Base-by-base conservation (phyloP, 805 yeast genomes). In the Dipodascus geniculatus region DNA sequence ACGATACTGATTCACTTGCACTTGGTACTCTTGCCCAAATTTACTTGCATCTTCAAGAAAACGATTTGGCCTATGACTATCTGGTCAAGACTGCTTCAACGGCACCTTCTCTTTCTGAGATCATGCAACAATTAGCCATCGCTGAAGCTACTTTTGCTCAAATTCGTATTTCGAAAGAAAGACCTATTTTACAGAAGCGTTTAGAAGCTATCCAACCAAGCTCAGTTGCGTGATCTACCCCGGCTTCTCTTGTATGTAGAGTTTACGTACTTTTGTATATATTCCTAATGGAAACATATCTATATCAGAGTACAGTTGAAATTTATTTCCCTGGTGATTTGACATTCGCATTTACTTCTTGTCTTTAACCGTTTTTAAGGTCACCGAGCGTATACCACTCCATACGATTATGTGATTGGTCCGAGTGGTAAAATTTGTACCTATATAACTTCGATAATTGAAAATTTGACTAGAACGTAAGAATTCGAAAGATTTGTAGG, bases 81-180 rank as follows among this genome's bases (percentile, higher is more conserved):
- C 89, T 90, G 67, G 93, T 87, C 72, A 86, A 83, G 65, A 84
- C 93, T 56, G 82, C 93, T 53, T 77, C 77, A 54, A 77, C 89
- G 60, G 85, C 96, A 22, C 84, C 97, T 78, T 78, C 85, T 51
- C 75, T 80, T 51, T 88, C 85, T 56, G 98, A 91, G 73, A 85
- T 88, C 73, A 75, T 85, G 53, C 96, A 88, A 73, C 93, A 96
- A 54, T 82, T 88, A 57, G 83, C 93, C 17, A 86, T 54, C 42
- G 49, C 91, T 56, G 96, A 88, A 72, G 96, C 97, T 58, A 82
- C 96, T 51, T 86, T 85, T 69, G 80, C 89, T 73, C 99, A 93
- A 76, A 72, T 82, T 65, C 81, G 83, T 65, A 80, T 93, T 48
- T 56, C 61, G 52, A 54, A 53, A 31, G 71, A 69, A 56, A 61